These are phyloP conservation scores for Silene vulgaris DNA, from an alignment of 179 eudicot species.

Conservation along the genomic window DNA sequence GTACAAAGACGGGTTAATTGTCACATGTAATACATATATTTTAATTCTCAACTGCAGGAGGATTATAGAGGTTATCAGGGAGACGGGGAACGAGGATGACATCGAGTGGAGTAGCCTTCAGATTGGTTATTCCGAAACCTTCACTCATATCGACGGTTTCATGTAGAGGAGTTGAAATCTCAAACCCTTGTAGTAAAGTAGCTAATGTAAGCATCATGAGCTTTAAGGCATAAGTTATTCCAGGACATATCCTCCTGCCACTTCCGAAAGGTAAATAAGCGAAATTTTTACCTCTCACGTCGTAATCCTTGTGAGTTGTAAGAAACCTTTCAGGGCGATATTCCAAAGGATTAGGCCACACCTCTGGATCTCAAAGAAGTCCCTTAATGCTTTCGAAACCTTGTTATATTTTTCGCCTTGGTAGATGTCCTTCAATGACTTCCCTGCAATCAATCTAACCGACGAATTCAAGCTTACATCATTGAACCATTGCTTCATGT, in stretches of 20 bases:
- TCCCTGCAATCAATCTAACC: constrained; percentile 21
- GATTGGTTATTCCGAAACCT: background rate
- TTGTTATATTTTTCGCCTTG: background rate
- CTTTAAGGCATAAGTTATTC: no score
- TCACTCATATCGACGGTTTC: background rate
- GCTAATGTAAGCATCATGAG: no score
- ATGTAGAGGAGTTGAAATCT: no score
- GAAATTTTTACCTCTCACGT: no score
- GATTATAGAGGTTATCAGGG: background rate
- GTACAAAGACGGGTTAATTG: no score
- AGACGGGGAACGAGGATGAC: background rate
- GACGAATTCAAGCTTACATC: constrained; percentile 4
- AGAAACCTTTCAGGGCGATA: constrained; percentile 23
- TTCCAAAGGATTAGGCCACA: constrained; percentile 17
- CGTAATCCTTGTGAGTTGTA: no score
- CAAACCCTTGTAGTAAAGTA: no score
- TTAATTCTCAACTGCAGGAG: background rate
- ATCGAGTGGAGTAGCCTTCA: background rate
- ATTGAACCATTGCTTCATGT: constrained; percentile 28
- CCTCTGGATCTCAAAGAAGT: constrained; percentile 22
- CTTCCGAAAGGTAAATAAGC: no score
- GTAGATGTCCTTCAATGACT: constrained; percentile 19
- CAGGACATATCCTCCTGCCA: no score
- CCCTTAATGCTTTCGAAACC: constrained; percentile 5
- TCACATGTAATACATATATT: no score